Conservation (phyloP, 1,284 basidiomycete genomes). For the Ceratobasidium sp. region DNA sequence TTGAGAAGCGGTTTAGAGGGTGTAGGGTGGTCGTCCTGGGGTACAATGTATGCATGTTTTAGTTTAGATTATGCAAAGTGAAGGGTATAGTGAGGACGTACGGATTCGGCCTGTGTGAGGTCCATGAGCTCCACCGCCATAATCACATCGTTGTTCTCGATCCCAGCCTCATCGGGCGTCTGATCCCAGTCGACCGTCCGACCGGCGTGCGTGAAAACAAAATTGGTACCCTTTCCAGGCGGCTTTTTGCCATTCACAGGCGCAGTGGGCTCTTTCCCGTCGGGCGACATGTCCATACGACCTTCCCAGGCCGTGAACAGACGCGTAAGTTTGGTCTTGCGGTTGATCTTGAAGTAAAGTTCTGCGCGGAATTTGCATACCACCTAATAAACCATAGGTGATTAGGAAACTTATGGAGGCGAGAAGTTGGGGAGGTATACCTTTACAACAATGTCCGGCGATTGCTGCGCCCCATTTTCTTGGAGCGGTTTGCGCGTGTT, state of each 20-base stretch:
- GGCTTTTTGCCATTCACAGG: conserved; percentile 54
- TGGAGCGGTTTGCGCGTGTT: conserved; percentile 44
- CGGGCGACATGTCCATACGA: conserved; percentile 73
- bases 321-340: conserved; percentile 83
- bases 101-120: conserved; percentile 69
- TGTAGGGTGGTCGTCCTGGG: conserved; percentile 71
- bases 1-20: conserved; percentile 65
- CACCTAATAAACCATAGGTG: conserved; percentile 80
- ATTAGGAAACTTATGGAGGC: conserved; percentile 6
- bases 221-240: conserved; percentile 57
- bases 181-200: conserved; percentile 78
- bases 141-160: conserved; percentile 88
- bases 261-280: background rate
- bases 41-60: conserved; percentile 39
- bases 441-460: conserved; percentile 42
- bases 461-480: conserved; percentile 37
- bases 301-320: conserved; percentile 89
- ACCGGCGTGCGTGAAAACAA: conserved; percentile 85
- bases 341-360: conserved; percentile 88
- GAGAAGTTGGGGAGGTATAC: conserved; percentile 1
- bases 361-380: conserved; percentile 87
- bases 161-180: conserved; percentile 85
- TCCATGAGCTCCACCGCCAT: conserved; percentile 89
- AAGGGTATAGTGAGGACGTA: conserved; percentile 27
- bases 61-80: background rate